Percentiles rank a stretch among this genome's conserved stretches.
phyloP scores from a whole-genome alignment of 2,329 filamentous ascomycete species.

The Talaromyces albobiverticillius region DNA sequence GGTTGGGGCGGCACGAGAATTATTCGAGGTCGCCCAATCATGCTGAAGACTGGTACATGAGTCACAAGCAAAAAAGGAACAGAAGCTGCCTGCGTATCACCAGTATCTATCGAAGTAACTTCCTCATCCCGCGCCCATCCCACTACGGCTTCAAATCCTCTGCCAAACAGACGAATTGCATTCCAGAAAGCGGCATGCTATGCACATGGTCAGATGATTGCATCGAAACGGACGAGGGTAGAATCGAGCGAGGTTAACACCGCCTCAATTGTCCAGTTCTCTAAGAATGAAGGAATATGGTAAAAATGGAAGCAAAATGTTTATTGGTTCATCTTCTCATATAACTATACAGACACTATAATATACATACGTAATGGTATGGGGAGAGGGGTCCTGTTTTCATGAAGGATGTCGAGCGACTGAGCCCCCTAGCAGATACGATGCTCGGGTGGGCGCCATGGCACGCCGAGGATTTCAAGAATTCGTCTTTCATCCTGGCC shows the following conservation, averaged over 20 bases:
- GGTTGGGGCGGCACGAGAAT: background rate
- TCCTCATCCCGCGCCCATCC: background rate
- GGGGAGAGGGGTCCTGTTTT: background rate
- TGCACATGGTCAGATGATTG: background rate
- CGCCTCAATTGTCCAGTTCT: too few species aligned
- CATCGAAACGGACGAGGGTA: background rate
- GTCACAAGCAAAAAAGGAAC: background rate
- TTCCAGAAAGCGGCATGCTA: background rate
- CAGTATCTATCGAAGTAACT: background rate
- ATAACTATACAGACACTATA: background rate
- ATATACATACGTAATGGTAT: background rate
- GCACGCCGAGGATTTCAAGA: conserved; percentile 77
- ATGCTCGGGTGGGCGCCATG: conserved; percentile 75
- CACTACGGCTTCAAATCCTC: background rate
- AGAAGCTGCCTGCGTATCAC: background rate
- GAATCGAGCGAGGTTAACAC: too few species aligned
- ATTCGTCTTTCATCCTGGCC: conserved; percentile 73
- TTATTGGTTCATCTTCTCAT: background rate
- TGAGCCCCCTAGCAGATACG: conserved; percentile 60
- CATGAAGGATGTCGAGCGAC: background rate
- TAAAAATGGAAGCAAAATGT: background rate
- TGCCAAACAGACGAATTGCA: background rate
- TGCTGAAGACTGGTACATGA: background rate
- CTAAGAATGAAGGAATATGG: background rate
- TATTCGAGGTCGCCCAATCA: background rate